phyloP scores from a whole-genome alignment of 345 rosid genomes.

The Syzygium aqueum region DNA sequence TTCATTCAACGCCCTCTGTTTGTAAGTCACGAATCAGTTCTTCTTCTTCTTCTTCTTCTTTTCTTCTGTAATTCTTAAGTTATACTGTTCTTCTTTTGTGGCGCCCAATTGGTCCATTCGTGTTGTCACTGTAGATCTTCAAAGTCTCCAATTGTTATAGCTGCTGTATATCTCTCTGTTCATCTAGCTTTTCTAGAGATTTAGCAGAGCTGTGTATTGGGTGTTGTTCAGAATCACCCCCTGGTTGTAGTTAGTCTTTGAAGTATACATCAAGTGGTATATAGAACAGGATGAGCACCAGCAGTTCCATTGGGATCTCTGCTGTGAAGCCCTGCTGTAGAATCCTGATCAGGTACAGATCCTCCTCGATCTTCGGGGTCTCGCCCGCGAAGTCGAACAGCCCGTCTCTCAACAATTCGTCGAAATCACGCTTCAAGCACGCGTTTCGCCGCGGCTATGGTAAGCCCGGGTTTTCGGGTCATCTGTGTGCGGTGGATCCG shows the following conservation, averaged over 20 bases:
- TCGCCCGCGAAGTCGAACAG: slow-evolving; percentile 19
- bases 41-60: background rate
- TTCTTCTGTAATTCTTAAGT: slow-evolving; percentile 20
- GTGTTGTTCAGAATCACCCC: background rate
- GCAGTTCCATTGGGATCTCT: slow-evolving; percentile 51
- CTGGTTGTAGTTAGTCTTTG: background rate
- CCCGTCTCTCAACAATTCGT: slow-evolving; percentile 31
- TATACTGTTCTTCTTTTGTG: background rate
- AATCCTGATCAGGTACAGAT: slow-evolving; percentile 43
- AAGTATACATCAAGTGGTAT: background rate
- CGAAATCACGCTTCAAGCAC: slow-evolving; percentile 36
- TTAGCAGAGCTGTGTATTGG: slow-evolving; percentile 16
- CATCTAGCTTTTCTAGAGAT: slow-evolving; percentile 12
- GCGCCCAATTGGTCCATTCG: background rate
- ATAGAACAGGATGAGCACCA: slow-evolving; percentile 31
- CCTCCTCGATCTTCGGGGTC: slow-evolving; percentile 46
- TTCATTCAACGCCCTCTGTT: background rate
- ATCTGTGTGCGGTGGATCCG: slow-evolving; percentile 13
- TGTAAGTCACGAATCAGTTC: background rate
- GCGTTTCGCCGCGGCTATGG: slow-evolving; percentile 15
- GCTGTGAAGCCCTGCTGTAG: slow-evolving; percentile 77
- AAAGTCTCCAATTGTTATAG: background rate
- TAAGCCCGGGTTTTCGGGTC: slow-evolving; percentile 21
- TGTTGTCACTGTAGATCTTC: background rate
- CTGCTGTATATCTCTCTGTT: slow-evolving; percentile 13